These are phyloP conservation scores for Dioszegia aurantiaca DNA, from an alignment of 768 basidiomycete species.

Conservation along the genomic window DNA sequence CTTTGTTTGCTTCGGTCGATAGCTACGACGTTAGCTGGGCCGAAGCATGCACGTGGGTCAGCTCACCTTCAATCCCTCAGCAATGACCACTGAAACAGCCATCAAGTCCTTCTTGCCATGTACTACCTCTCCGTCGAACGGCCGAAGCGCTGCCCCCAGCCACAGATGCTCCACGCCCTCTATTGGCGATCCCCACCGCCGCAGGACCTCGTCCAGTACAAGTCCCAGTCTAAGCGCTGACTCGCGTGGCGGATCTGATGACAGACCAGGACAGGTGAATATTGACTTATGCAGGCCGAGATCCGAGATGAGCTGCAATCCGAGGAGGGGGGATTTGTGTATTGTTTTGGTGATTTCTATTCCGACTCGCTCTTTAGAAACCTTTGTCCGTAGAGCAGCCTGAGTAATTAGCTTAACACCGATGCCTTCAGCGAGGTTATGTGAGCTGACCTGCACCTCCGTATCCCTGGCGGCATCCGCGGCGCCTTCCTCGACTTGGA, in stretches of 20 bases:
- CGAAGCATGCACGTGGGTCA: background rate
- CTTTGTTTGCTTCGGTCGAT: slow-evolving; percentile 39
- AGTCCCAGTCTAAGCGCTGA: slow-evolving; percentile 61
- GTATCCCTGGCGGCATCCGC: slow-evolving; percentile 55
- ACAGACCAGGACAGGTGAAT: slow-evolving; percentile 32
- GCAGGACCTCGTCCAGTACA: slow-evolving; percentile 59
- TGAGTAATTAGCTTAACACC: slow-evolving; percentile 31
- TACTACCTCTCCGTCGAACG: slow-evolving; percentile 64
- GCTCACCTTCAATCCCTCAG: slow-evolving; percentile 72
- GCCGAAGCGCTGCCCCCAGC: slow-evolving; percentile 72
- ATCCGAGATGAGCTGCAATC: slow-evolving; percentile 71
- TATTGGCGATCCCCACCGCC: background rate
- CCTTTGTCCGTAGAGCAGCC: slow-evolving; percentile 71
- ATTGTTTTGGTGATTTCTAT: slow-evolving; percentile 94
- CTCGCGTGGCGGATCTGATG: slow-evolving; percentile 42
- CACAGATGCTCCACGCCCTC: slow-evolving; percentile 60
- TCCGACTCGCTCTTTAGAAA: slow-evolving; percentile 85
- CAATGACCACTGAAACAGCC: slow-evolving; percentile 67
- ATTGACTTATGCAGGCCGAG: slow-evolving; percentile 64
- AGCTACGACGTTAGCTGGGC: slow-evolving; percentile 29
- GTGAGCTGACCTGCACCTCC: slow-evolving; percentile 57
- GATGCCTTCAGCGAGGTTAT: background rate
- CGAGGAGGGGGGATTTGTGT: slow-evolving; percentile 75
- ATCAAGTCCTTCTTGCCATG: slow-evolving; percentile 64
- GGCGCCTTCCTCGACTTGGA: slow-evolving; percentile 58